Evolutionary conservation across 2,329 filamentous ascomycete genomes (phyloP).

Genomic region (Trichoderma harzianum): DNA sequence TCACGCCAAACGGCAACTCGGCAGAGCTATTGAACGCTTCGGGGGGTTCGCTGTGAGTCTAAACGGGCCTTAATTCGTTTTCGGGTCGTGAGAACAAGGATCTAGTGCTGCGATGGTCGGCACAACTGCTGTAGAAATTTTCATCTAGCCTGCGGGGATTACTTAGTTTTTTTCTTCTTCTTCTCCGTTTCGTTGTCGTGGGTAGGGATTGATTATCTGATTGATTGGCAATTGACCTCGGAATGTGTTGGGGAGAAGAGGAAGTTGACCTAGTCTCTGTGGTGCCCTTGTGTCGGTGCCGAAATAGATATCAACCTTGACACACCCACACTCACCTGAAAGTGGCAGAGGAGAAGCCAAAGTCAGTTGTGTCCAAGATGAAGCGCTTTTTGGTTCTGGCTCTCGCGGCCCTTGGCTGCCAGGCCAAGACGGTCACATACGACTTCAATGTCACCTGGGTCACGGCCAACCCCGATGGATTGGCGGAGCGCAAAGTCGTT

Average conservation of each 20-base stretch:
- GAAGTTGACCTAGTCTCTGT: not conserved
- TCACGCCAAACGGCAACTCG: constrained; percentile 3
- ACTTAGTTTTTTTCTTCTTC: not conserved
- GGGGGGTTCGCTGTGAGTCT: not conserved
- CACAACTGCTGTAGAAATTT: not conserved
- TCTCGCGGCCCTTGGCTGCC: constrained; percentile 12
- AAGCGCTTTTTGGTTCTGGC: not conserved
- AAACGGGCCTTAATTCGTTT: not conserved
- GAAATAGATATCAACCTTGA: not conserved
- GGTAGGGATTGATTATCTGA: constrained; percentile 2
- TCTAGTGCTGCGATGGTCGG: not conserved
- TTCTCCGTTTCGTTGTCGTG: not conserved
- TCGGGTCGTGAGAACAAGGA: not conserved
- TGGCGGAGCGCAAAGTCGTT: constrained; percentile 53
- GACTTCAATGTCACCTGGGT: constrained; percentile 63
- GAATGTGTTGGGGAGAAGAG: not conserved
- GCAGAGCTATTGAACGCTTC: constrained; percentile 11
- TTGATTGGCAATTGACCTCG: not conserved
- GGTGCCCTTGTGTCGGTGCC: not conserved
- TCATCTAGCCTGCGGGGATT: not conserved
- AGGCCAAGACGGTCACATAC: constrained; percentile 45
- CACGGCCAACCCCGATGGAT: constrained; percentile 57
- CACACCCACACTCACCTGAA: not conserved
- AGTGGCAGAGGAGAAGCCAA: not conserved
- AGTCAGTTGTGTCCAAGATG: not conserved